Conservation (phyloP, 2,329 filamentous ascomycete genomes). For the Piedraia hortae region DNA sequence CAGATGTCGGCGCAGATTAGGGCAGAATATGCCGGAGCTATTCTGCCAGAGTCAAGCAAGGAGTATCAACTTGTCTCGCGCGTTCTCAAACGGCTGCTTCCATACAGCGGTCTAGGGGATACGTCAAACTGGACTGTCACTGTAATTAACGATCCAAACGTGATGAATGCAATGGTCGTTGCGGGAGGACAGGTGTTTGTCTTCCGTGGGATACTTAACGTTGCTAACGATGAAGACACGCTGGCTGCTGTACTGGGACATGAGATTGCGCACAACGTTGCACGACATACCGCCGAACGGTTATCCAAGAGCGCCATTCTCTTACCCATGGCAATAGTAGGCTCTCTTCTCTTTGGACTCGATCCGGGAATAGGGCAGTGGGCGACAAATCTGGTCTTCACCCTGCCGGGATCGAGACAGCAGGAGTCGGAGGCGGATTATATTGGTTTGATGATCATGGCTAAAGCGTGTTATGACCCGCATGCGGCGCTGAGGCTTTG, state of each 20-base stretch:
- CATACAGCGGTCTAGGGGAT: constrained; percentile 30
- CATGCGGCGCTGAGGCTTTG: constrained; percentile 35
- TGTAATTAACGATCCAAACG: constrained; percentile 38
- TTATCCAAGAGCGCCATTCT: constrained; percentile 21
- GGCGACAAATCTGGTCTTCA: constrained; percentile 35
- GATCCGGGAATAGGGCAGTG: constrained; percentile 13
- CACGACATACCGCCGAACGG: constrained; percentile 38
- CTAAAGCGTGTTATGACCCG: constrained; percentile 50
- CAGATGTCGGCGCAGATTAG: constrained; percentile 30
- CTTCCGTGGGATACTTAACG: constrained; percentile 41
- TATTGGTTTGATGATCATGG: constrained; percentile 61
- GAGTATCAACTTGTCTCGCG: constrained; percentile 29
- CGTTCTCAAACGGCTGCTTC: constrained; percentile 39
- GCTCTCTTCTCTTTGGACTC: constrained; percentile 17
- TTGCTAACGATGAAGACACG: constrained; percentile 38
- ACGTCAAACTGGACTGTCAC: constrained; percentile 37
- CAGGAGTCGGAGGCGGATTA: constrained; percentile 56
- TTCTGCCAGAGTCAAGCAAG: constrained; percentile 32
- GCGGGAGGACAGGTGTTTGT: constrained; percentile 59
- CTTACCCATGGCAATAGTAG: constrained; percentile 10
- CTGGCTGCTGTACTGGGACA: constrained; percentile 52
- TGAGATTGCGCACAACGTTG: constrained; percentile 53
- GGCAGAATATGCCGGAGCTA: constrained; percentile 23
- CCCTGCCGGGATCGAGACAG: constrained; percentile 36
- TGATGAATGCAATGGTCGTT: constrained; percentile 48